phyloP scores from a whole-genome alignment of 176 grass and related monocot species.

The Triticum timopheevii region DNA sequence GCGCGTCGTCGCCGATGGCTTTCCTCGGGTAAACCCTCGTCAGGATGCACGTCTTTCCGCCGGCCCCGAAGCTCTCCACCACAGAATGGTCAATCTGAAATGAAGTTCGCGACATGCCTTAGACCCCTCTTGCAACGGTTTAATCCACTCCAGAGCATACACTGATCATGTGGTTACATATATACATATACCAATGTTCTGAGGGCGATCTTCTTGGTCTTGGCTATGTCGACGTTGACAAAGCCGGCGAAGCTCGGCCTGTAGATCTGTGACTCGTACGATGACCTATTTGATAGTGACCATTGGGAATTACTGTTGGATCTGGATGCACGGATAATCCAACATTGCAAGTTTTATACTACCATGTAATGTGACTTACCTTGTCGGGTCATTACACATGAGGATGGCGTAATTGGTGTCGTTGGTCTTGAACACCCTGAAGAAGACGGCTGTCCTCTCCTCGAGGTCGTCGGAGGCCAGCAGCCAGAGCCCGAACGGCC shows the following conservation, averaged over 20 bases:
- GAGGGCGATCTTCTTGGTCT: neutral
- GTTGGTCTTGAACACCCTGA: constrained; percentile 43
- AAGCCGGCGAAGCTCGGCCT: neutral
- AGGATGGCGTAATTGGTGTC: constrained; percentile 41
- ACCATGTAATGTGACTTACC: neutral
- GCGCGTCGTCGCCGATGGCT: neutral
- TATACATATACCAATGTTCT: neutral
- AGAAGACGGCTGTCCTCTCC: constrained; percentile 56
- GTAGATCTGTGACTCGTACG: neutral
- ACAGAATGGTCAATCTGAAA: neutral
- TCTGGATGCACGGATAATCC: neutral
- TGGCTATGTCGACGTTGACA: neutral
- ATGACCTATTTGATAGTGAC: neutral
- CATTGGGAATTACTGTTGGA: neutral
- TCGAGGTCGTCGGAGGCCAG: constrained; percentile 30
- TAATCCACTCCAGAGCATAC: no score
- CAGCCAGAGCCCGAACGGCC: constrained; percentile 54
- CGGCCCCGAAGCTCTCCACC: neutral
- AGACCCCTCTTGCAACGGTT: neutral
- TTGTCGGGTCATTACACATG: constrained; percentile 52
- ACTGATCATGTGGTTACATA: no score
- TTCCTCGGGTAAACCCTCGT: neutral
- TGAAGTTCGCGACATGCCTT: neutral
- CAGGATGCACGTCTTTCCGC: neutral
- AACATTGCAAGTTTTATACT: neutral